Evolutionary conservation across 768 basidiomycete genomes (phyloP), one percentile per base, ranked within the genome.

Genomic region (Russula dissimulans): DNA sequence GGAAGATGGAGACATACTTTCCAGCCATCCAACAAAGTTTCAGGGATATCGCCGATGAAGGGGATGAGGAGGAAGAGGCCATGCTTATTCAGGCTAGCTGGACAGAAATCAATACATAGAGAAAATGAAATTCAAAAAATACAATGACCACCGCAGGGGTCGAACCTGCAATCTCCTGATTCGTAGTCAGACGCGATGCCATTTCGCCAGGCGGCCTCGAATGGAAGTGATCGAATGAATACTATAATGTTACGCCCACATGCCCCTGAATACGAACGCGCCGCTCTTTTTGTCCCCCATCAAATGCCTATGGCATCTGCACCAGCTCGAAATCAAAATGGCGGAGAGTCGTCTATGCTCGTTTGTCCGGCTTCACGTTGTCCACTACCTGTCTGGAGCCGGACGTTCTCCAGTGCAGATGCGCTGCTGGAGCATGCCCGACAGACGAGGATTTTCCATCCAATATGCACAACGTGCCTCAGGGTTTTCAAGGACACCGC

Each of bases 101-200:
- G 39, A 14, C 8, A 8, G n/a, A n/a, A 1, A 9, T 43, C 5
- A 18, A 18, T 18, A 36, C 10, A 18, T 18, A 5, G 5, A 45
- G 7, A 32, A 32, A 18, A 22, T 41, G 17, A 52, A 42, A 26
- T 26, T 41, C 26, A 2, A 52, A 51, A 44, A 61, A 61, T n/a
- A 42, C 2, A 54, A 62, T 87, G 86, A 88, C 85, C 86, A 85
- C 85, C 82, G 83, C 85, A 89, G 87, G 87, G 83, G 79, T 89
- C 86, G 87, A 89, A 89, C 88, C 87, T 89, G 85, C 87, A 88
- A 88, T 87, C 87, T 89, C 87, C 87, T 88, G 87, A 88, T 88
- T 86, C 86, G 86, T 87, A 88, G 87, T 88, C 86, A 89, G 86
- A 89, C 86, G 86, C 87, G 86, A 89, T 89, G 86, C 87, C 87